Conservation (phyloP, 768 basidiomycete genomes). For the Termitomyces sp. region DNA sequence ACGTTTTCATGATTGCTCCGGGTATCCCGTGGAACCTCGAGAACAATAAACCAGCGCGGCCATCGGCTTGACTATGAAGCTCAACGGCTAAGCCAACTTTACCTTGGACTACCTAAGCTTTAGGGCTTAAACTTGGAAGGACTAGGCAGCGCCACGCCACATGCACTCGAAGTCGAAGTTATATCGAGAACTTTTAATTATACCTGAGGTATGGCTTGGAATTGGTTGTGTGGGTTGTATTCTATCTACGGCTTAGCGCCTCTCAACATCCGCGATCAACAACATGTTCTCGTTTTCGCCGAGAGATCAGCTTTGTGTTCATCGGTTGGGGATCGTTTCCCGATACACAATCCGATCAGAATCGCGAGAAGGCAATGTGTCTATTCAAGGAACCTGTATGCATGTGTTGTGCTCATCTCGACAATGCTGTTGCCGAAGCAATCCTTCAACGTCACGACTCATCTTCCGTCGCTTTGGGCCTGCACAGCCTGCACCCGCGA, state of each 20-base stretch:
- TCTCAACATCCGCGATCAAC: conserved; percentile 2
- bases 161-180: background rate
- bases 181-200: background rate
- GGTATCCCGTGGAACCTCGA: background rate
- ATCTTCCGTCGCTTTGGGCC: conserved; percentile 16
- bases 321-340: conserved; percentile 10
- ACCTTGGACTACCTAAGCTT: background rate
- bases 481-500: conserved; percentile 23
- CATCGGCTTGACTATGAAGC: background rate
- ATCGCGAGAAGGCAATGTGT: conserved; percentile 20
- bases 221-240: background rate
- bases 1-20: background rate
- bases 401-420: conserved; percentile 18
- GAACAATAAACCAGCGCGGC: background rate
- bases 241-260: background rate
- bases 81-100: background rate
- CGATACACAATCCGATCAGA: conserved; percentile 25
- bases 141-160: conserved; percentile 7
- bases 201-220: background rate
- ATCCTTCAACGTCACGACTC: conserved; percentile 8
- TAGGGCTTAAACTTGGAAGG: background rate
- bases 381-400: conserved; percentile 17
- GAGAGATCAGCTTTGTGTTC: conserved; percentile 19
- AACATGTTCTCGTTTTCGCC: conserved; percentile 10
- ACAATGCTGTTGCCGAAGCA: conserved; percentile 12